Base-by-base conservation (phyloP, 1,284 basidiomycete genomes). In the Pholiota adiposa region DNA sequence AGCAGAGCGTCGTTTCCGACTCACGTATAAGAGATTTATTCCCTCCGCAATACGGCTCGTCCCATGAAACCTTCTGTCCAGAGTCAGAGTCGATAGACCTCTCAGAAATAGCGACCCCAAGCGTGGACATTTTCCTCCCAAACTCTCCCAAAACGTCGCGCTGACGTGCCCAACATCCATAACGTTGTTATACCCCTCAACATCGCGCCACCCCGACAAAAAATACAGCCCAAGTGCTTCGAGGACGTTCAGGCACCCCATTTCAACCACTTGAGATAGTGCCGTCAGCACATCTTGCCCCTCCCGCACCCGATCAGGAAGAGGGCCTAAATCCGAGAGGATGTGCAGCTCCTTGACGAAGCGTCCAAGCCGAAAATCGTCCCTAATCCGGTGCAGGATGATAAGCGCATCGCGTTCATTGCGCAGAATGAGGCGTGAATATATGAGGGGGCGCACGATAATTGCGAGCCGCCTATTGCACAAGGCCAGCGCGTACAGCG, bases 311-410 rank as follows among this genome's bases (percentile, higher is more conserved):
- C 46, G 3, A 16, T 21, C 33, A 2, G 51, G 34, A 1, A 18
- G 33, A 7, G 31, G 1, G 11, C 53, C 59, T 3, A 61, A 48
- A 19, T 60, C 58, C 1, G 61, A 62, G 16, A 56, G 25, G 44
- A 60, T 64, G 25, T 65, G 65, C 4, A 66, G 8, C 41, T 59
- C 60, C 3, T 54, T 54, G 29, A 66, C 63, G 29, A 34, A 6
- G 12, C 31, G 27, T 7, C 65, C 59, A 18, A 61, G 33, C 6
- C 23, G n/a, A 2, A 58, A 54, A 6, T 62, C 14, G 7, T 29
- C 34, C 9, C 55, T 14, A 3, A 65, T 49, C 18, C 19, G 54
- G 1, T 54, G 43, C 4, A 67, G 27, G 36, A 65, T 56, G 21
- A 19, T 4, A 2, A 61, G n/a, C 14, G 64, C 56, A 36, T 61